Conservation (phyloP, 2,329 filamentous ascomycete genomes). For the Davidsoniella neocaledoniae region DNA sequence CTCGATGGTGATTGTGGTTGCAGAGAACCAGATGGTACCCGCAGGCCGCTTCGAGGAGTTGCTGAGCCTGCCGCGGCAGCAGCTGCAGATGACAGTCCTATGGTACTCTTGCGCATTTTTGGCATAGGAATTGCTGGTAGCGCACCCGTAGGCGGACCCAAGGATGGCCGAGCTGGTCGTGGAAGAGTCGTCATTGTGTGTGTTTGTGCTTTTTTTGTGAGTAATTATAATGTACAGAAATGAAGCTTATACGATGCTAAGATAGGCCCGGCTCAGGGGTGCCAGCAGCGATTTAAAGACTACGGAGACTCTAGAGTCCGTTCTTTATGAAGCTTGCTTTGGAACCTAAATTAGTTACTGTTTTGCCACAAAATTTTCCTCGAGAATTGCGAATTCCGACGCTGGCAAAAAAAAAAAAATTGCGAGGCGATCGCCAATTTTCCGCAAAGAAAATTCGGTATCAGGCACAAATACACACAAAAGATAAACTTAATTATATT, state of each 20-base stretch:
- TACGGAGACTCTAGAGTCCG: too few species aligned
- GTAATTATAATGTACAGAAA: neutral
- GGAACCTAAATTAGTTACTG: too few species aligned
- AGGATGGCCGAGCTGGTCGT: conserved; percentile 47
- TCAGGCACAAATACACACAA: too few species aligned
- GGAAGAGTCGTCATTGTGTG: conserved; percentile 44
- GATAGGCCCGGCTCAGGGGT: neutral
- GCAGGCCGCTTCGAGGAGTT: conserved; percentile 39
- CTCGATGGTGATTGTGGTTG: conserved; percentile 30
- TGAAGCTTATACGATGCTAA: neutral
- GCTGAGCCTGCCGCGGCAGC: conserved; percentile 26
- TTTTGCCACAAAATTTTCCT: too few species aligned
- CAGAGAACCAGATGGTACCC: conserved; percentile 38
- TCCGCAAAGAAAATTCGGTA: too few species aligned
- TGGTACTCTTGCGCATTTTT: conserved; percentile 55
- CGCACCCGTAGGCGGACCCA: conserved; percentile 53
- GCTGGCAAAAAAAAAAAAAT: too few species aligned
- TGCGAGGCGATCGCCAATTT: too few species aligned
- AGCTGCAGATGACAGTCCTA: conserved; percentile 21
- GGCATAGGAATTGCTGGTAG: conserved; percentile 57
- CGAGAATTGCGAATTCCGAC: too few species aligned
- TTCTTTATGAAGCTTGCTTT: too few species aligned
- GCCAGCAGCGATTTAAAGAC: neutral
- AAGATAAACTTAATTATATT: too few species aligned
- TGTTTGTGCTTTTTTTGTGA: conserved; percentile 1